Evolutionary conservation across 306 rosid genomes (phyloP).

Genomic region (Psophocarpus tetragonolobus): DNA sequence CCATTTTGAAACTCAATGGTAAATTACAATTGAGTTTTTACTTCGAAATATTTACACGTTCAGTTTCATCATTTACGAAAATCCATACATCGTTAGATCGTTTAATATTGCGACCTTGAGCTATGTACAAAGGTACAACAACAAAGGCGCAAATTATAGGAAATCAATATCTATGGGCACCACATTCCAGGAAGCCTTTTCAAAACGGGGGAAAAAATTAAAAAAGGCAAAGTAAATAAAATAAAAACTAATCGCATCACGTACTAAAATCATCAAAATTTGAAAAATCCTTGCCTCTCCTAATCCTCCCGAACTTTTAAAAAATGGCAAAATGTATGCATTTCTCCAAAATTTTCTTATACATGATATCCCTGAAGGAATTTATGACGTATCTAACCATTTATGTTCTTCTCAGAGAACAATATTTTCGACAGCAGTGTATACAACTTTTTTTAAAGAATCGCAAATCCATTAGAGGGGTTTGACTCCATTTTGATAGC

Average conservation of each 20-base stretch:
- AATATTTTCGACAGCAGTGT: neutral
- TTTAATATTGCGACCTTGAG: too few relatives aligned
- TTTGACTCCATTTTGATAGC: slow-evolving; percentile 31
- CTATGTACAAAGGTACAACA: neutral
- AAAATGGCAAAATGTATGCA: neutral
- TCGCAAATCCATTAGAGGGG: slow-evolving; percentile 26
- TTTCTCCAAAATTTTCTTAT: neutral
- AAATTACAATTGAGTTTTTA: too few relatives aligned
- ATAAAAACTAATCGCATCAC: neutral
- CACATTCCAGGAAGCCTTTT: neutral
- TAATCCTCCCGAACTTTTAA: too few relatives aligned
- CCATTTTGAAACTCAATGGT: too few relatives aligned
- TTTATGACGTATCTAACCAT: neutral
- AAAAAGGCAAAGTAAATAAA: neutral
- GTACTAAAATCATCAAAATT: neutral
- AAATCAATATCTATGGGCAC: neutral
- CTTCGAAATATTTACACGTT: too few relatives aligned
- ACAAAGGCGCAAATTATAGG: neutral
- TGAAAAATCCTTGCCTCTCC: neutral
- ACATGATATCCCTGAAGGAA: slow-evolving; percentile 2
- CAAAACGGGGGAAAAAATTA: neutral
- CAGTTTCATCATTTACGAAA: too few relatives aligned
- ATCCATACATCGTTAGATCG: too few relatives aligned
- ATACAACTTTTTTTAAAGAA: slow-evolving; percentile 24
- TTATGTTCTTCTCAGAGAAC: neutral